Evolutionary conservation across 2,329 filamentous ascomycete genomes (phyloP).

Genomic region (Colletotrichum chlorophyti): DNA sequence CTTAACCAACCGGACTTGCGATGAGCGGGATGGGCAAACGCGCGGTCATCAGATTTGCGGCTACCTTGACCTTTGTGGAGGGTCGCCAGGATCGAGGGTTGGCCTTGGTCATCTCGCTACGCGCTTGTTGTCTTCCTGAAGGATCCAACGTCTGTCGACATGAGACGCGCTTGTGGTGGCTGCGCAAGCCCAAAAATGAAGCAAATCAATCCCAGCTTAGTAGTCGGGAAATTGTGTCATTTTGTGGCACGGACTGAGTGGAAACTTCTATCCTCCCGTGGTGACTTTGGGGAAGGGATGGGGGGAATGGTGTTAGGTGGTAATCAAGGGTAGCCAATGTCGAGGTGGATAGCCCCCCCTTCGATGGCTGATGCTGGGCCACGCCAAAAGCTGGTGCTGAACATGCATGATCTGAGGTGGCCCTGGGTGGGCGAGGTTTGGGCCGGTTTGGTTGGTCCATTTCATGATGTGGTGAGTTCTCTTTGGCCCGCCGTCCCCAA

Average conservation of each 20-base stretch:
- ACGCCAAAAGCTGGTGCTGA: slow-evolving; percentile 6
- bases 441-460: slow-evolving; percentile 6
- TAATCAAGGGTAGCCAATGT: no score
- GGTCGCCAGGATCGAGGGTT: slow-evolving; percentile 13
- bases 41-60: slow-evolving; percentile 9
- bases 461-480: slow-evolving; percentile 23
- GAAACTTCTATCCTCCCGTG: neutral
- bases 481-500: neutral
- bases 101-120: slow-evolving; percentile 25
- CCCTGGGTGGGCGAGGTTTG: no score
- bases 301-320: no score
- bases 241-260: slow-evolving; percentile 6
- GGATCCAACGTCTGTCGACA: slow-evolving; percentile 10
- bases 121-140: slow-evolving; percentile 27
- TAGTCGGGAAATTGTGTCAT: slow-evolving; percentile 13
- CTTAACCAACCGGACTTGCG: neutral
- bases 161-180: slow-evolving; percentile 29
- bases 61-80: slow-evolving; percentile 11
- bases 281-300: neutral
- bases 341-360: no score
- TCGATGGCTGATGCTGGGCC: no score
- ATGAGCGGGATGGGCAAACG: slow-evolving; percentile 5
- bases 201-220: no score
- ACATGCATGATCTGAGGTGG: no score
- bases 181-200: slow-evolving; percentile 26